These are phyloP conservation scores for Penicillium manginii DNA, from an alignment of 495 filamentous ascomycete genomes.

Conservation along the genomic window DNA sequence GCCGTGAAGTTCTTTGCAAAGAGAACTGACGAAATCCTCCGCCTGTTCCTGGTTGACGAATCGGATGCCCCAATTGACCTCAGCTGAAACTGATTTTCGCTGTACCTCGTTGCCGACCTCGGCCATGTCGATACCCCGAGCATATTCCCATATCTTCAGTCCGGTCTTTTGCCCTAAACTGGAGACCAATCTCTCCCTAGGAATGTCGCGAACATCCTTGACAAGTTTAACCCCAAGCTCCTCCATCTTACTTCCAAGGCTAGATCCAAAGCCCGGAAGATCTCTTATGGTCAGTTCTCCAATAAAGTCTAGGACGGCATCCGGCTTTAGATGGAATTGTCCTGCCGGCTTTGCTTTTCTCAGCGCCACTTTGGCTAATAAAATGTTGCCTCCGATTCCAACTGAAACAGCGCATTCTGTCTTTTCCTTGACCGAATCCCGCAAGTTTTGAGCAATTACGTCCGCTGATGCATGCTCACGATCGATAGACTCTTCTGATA, in stretches of 20 bases:
- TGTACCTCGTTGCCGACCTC: conserved; percentile 83
- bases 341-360: conserved; percentile 94
- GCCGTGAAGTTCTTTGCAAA: conserved; percentile 81
- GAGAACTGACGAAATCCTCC: conserved; percentile 82
- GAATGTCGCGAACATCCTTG: conserved; percentile 74
- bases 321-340: conserved; percentile 82
- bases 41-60: conserved; percentile 89
- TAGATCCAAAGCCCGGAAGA: conserved; percentile 87
- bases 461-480: conserved; percentile 82
- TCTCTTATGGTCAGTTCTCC: conserved; percentile 74
- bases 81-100: conserved; percentile 91
- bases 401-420: conserved; percentile 89
- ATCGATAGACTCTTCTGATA: conserved; percentile 74
- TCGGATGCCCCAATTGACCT: conserved; percentile 97
- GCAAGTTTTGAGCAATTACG: conserved; percentile 67
- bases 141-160: conserved; percentile 87
- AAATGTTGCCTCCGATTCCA: conserved; percentile 90
- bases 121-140: conserved; percentile 81
- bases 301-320: conserved; percentile 76
- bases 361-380: conserved; percentile 87
- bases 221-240: conserved; percentile 84
- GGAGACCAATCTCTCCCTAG: conserved; percentile 73
- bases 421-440: conserved; percentile 67
- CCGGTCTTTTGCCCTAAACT: conserved; percentile 89
- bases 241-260: conserved; percentile 80